Evolutionary conservation across 805 yeast genomes (phyloP), one percentile per base, ranked within the genome.

Genomic region (Cyberlindnera xishuangbannaensis): DNA sequence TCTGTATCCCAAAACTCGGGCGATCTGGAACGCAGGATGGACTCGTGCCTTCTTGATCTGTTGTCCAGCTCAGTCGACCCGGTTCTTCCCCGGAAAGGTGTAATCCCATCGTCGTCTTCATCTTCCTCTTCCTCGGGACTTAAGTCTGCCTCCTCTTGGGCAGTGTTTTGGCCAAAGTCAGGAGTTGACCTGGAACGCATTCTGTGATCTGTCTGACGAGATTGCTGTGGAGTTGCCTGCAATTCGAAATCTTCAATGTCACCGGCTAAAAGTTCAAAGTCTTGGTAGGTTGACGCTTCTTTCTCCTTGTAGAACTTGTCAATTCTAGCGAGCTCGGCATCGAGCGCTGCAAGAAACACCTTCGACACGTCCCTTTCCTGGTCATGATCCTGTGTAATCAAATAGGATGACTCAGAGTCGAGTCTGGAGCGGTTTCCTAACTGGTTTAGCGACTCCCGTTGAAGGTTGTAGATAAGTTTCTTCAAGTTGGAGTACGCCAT

Each of bases 401-500:
- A 50, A 51, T 42, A 47, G 25, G 47, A 42, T 34, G 43, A 44
- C 38, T 53, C 52, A 17, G 41, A 33, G 45, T 45, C 46, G 9
- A 12, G 12, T 14, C 28, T 21, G 18, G 30, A 14, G 3, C 30
- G 16, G 45, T 51, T 30, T 17, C 46, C 33, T 13, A 28, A 33
- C 28, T 35, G 43, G 12, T 37, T 30, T 6, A 56, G 49, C 15
- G 59, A 48, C 34, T 83, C 86, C 50, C 88, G 69, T 53, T 92
- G 97, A 29, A 90, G 66, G 13, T 78, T 67, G 57, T 88, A 90
- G 18, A 88, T 83, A 26, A 83, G 69, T 61, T 84, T 85, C 58
- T 92, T 90, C 39, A 92, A 65, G 24, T 83, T 78, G 1, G 95
- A 83, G 59, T 90, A 90, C 35, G 94, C 88, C 36, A 90, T 79